Conservation (phyloP, 768 basidiomycete species). For the Suillus decipiens region DNA sequence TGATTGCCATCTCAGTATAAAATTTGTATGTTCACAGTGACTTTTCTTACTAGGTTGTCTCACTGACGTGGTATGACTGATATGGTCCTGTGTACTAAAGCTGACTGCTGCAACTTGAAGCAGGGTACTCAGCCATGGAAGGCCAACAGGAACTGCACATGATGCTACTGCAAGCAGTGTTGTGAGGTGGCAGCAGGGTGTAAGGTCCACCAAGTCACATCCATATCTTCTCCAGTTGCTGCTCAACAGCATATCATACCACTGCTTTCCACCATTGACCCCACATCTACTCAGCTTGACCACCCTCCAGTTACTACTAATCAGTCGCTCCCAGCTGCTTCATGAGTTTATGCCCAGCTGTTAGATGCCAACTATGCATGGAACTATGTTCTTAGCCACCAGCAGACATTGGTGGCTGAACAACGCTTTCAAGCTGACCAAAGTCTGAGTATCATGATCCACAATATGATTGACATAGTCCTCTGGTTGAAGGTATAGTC, state of each 20-base stretch:
- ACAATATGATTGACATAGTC: not conserved
- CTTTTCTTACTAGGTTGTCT: no score
- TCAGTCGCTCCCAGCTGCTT: not conserved
- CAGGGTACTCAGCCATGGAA: not conserved
- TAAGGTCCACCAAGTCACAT: not conserved
- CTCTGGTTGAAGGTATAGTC: not conserved
- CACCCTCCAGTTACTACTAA: not conserved
- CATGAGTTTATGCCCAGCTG: not conserved
- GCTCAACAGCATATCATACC: not conserved
- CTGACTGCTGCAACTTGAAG: not conserved
- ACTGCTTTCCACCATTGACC: not conserved
- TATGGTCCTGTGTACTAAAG: not conserved
- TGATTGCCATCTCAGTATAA: slow-evolving; percentile 3
- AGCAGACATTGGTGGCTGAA: not conserved
- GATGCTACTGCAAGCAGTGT: not conserved
- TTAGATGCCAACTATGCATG: not conserved
- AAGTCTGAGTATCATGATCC: not conserved
- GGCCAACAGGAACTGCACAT: not conserved
- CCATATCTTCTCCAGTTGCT: not conserved
- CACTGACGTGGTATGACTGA: not conserved
- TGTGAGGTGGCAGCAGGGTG: not conserved
- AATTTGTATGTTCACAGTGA: not conserved
- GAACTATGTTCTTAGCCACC: not conserved
- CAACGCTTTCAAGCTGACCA: not conserved
- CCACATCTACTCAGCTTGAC: not conserved